Conservation (phyloP, 768 basidiomycete genomes). For the Suillus plorans region DNA sequence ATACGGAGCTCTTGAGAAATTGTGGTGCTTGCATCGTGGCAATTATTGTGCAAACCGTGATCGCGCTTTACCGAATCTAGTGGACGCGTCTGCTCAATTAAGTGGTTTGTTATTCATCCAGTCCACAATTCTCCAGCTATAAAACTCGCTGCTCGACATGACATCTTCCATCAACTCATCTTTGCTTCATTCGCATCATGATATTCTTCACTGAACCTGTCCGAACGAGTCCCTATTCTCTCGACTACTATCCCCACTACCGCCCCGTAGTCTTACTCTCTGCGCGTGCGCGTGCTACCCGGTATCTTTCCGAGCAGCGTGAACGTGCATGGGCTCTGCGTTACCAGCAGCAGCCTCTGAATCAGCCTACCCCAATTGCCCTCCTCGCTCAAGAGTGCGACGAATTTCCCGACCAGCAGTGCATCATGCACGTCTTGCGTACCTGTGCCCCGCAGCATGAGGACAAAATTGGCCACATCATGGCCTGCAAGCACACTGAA, state of each 20-base stretch:
- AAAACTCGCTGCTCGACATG: not conserved
- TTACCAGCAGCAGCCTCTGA: not conserved
- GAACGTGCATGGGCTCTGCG: not conserved
- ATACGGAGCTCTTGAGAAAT: not conserved
- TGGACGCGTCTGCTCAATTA: not conserved
- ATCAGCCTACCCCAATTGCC: conserved; percentile 3
- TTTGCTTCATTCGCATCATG: not conserved
- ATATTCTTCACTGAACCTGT: not conserved
- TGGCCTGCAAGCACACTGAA: not conserved
- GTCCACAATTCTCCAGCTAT: not conserved
- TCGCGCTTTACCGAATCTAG: not conserved
- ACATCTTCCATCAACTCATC: not conserved
- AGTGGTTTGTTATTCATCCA: not conserved
- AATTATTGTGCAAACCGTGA: not conserved
- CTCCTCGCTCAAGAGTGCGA: conserved; percentile 2
- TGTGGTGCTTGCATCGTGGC: not conserved
- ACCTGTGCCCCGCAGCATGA: not conserved
- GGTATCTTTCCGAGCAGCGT: conserved; percentile 16
- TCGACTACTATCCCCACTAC: not conserved
- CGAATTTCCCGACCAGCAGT: not conserved
- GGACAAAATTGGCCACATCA: not conserved
- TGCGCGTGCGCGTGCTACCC: conserved; percentile 20
- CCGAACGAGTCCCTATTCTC: not conserved
- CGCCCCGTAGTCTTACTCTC: not conserved
- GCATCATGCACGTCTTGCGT: not conserved